Evolutionary conservation across 768 basidiomycete species (phyloP).

Genomic region (Tephrocybe sp.): DNA sequence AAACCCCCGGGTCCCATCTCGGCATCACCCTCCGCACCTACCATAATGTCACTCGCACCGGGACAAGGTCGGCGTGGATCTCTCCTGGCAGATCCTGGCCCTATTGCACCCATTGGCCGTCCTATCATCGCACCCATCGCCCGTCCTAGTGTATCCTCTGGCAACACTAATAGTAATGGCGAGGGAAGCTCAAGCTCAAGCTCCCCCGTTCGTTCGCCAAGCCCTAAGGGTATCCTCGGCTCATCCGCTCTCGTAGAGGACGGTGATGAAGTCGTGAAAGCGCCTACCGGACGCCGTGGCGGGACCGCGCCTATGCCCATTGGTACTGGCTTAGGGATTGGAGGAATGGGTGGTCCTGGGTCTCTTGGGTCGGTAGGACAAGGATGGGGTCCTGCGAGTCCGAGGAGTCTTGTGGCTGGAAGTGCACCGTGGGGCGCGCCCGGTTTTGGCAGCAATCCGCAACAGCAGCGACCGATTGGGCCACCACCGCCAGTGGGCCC

Average conservation of each 20-base stretch:
- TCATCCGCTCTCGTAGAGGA: slow-evolving; percentile 78
- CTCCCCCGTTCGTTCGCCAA: slow-evolving; percentile 52
- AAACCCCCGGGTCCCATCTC: slow-evolving; percentile 33
- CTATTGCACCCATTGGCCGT: slow-evolving; percentile 47
- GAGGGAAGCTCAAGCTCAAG: slow-evolving; percentile 64
- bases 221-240: slow-evolving; percentile 68
- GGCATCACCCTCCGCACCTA: slow-evolving; percentile 33
- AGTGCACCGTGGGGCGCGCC: slow-evolving; percentile 35
- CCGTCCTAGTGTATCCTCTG: slow-evolving; percentile 43
- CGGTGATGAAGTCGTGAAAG: slow-evolving; percentile 73
- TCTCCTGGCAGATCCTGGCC: slow-evolving; percentile 49
- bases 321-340: slow-evolving; percentile 23
- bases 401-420: slow-evolving; percentile 41
- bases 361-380: slow-evolving; percentile 33
- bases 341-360: slow-evolving; percentile 15
- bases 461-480: slow-evolving; percentile 22
- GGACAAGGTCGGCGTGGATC: slow-evolving; percentile 50
- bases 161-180: slow-evolving; percentile 32
- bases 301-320: slow-evolving; percentile 29
- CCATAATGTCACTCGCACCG: slow-evolving; percentile 41
- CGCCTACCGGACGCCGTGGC: slow-evolving; percentile 45
- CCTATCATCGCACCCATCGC: slow-evolving; percentile 60
- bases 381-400: slow-evolving; percentile 50
- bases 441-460: slow-evolving; percentile 28
- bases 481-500: slow-evolving; percentile 31